Conservation (phyloP, 768 basidiomycete genomes). For the Boletus reticuloceps region DNA sequence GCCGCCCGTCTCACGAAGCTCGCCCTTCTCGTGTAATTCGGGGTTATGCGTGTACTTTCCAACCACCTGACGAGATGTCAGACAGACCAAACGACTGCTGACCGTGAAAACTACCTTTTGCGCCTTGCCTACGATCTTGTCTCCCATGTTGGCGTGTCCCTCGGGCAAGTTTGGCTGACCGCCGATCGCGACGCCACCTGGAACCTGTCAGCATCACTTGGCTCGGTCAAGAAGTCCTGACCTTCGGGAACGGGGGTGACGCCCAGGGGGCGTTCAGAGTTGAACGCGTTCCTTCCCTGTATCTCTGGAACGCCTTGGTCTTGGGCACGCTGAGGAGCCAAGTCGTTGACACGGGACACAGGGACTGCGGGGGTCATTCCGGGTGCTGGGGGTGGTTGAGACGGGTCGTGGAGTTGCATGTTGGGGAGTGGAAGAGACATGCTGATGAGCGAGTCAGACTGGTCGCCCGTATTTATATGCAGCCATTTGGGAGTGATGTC, state of each 20-base stretch:
- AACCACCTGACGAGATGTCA: constrained; percentile 36
- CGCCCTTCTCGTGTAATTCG: constrained; percentile 55
- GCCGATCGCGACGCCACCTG: constrained; percentile 26
- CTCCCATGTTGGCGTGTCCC: constrained; percentile 43
- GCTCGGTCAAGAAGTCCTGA: neutral
- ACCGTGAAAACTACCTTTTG: constrained; percentile 42
- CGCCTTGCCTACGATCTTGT: constrained; percentile 58
- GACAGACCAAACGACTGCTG: neutral
- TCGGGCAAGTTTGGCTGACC: constrained; percentile 23
- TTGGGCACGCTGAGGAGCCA: neutral
- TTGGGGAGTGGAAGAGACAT: constrained; percentile 33
- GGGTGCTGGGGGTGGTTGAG: constrained; percentile 45
- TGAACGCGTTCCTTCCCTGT: constrained; percentile 27
- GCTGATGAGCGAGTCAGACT: neutral
- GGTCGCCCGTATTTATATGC: constrained; percentile 15
- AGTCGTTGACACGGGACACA: neutral
- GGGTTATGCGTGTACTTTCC: constrained; percentile 49
- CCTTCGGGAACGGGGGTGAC: constrained; percentile 37
- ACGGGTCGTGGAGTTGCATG: constrained; percentile 42
- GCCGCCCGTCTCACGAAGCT: constrained; percentile 52
- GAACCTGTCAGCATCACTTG: neutral
- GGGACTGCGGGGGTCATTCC: neutral
- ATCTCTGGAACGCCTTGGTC: neutral
- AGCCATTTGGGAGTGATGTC: constrained; percentile 10
- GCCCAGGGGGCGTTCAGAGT: constrained; percentile 34